Evolutionary conservation across 1,284 basidiomycete species (phyloP).

Genomic region (Sporisorium scitamineum): DNA sequence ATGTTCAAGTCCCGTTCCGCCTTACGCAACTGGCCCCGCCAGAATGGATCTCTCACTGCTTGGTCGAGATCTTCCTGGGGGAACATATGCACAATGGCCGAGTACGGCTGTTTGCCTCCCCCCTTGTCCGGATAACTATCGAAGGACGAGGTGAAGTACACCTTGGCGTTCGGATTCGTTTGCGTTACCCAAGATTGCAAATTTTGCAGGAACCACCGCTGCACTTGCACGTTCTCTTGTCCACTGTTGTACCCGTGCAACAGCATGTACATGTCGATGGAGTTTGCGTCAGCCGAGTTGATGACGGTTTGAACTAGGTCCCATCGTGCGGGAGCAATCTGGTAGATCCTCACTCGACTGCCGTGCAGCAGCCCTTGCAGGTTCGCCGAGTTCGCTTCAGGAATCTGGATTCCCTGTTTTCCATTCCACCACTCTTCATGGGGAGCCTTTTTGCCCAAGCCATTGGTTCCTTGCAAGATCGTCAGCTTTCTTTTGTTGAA

Average conservation of each 20-base stretch:
- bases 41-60: slow-evolving; percentile 33
- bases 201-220: slow-evolving; percentile 17
- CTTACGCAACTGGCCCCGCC: slow-evolving; percentile 17
- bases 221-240: slow-evolving; percentile 6
- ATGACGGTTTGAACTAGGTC: slow-evolving; percentile 14
- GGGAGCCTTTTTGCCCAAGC: not conserved
- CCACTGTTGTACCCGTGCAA: slow-evolving; percentile 46
- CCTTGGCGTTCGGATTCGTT: slow-evolving; percentile 10
- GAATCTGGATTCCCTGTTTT: not conserved
- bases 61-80: slow-evolving; percentile 24
- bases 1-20: not conserved
- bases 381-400: not conserved
- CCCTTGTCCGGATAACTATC: slow-evolving; percentile 20
- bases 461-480: slow-evolving; percentile 15
- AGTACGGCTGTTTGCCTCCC: slow-evolving; percentile 34
- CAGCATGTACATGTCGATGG: slow-evolving; percentile 27
- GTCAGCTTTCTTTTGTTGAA: slow-evolving; percentile 7
- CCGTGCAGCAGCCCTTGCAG: slow-evolving; percentile 11
- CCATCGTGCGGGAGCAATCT: slow-evolving; percentile 26
- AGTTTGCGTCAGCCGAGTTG: slow-evolving; percentile 13
- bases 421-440: slow-evolving; percentile 34
- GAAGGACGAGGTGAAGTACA: slow-evolving; percentile 28
- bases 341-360: slow-evolving; percentile 22
- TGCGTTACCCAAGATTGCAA: slow-evolving; percentile 3
- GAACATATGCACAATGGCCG: slow-evolving; percentile 11